Evolutionary conservation across 1,284 basidiomycete genomes (phyloP).

Genomic region (Moesziomyces sp.): DNA sequence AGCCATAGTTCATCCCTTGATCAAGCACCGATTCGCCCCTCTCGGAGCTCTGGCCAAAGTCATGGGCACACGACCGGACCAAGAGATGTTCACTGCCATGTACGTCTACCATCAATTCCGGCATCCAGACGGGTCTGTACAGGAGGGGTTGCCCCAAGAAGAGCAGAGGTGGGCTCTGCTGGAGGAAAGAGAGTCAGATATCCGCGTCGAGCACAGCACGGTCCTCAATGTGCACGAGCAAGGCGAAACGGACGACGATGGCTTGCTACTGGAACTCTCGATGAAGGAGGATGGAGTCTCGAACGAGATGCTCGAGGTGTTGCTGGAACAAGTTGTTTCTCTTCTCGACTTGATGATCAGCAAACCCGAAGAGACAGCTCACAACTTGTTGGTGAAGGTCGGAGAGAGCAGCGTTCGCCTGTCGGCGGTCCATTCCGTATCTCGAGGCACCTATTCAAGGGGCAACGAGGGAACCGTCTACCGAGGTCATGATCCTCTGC

Average conservation of each 20-base stretch:
- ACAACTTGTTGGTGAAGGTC: neutral
- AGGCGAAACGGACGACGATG: neutral
- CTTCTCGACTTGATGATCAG: slow-evolving; percentile 4
- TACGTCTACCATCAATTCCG: slow-evolving; percentile 11
- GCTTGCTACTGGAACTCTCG: slow-evolving; percentile 11
- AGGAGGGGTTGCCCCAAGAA: neutral
- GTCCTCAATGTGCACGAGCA: slow-evolving; percentile 16
- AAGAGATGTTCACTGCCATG: slow-evolving; percentile 22
- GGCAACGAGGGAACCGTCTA: neutral
- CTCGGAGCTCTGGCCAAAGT: neutral
- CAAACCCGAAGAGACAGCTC: neutral
- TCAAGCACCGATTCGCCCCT: slow-evolving; percentile 6
- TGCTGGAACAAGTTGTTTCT: slow-evolving; percentile 9
- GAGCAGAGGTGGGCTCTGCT: neutral
- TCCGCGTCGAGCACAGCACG: slow-evolving; percentile 21
- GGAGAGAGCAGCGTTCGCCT: neutral
- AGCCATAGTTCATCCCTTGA: slow-evolving; percentile 2
- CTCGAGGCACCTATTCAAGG: neutral
- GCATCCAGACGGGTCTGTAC: neutral
- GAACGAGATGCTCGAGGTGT: slow-evolving; percentile 6
- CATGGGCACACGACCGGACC: slow-evolving; percentile 9
- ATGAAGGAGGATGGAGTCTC: slow-evolving; percentile 17
- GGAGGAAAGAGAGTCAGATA: neutral
- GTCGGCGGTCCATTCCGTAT: neutral
- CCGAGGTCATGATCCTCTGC: slow-evolving; percentile 7